Conservation (phyloP, 371 early-diverging fungal genomes). For the Mucor velutinosus region DNA sequence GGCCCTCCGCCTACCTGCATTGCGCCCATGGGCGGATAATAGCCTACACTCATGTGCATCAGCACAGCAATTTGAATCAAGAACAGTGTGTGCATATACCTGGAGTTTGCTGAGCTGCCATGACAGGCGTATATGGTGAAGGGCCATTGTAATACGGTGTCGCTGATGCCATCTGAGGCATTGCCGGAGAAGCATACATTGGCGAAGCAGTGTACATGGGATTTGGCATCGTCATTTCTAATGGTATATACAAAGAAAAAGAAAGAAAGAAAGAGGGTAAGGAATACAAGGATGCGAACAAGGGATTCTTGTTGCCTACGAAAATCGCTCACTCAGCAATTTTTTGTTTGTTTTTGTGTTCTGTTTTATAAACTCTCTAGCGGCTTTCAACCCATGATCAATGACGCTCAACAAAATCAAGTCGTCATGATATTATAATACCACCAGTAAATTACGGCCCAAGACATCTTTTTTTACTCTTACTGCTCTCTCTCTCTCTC, state of each 20-base stretch:
- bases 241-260: background rate
- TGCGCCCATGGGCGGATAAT: slow-evolving; percentile 21
- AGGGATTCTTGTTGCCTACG: background rate
- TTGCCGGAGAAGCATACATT: slow-evolving; percentile 15
- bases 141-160: slow-evolving; percentile 14
- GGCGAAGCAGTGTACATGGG: slow-evolving; percentile 8
- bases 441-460: background rate
- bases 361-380: background rate
- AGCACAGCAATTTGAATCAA: background rate
- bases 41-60: background rate
- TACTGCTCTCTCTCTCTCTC: background rate
- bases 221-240: slow-evolving; percentile 19
- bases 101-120: slow-evolving; percentile 12
- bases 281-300: background rate
- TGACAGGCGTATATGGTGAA: slow-evolving; percentile 17
- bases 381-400: slow-evolving; percentile 7
- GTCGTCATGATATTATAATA: background rate
- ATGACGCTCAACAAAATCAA: background rate
- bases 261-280: background rate
- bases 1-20: slow-evolving; percentile 21
- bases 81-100: background rate
- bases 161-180: slow-evolving; percentile 10
- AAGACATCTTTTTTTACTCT: background rate
- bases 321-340: background rate
- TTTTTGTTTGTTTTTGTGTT: slow-evolving; percentile 10